Evolutionary conservation across 495 filamentous ascomycete genomes (phyloP).

Genomic region (Xylaria cubensis): DNA sequence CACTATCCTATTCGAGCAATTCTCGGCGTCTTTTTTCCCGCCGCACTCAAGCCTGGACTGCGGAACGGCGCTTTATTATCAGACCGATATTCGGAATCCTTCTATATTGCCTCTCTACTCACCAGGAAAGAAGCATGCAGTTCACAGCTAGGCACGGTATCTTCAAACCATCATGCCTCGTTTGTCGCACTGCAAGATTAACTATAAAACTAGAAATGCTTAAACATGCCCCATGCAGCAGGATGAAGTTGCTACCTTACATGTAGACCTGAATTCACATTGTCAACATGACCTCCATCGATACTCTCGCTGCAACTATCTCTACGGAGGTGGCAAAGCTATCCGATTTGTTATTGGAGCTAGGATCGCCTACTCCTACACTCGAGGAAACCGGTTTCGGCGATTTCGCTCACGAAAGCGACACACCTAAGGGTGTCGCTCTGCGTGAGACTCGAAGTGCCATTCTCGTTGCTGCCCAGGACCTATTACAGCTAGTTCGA

Average conservation of each 20-base stretch:
- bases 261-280: not conserved
- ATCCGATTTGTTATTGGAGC: constrained; percentile 23
- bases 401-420: constrained; percentile 26
- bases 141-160: not conserved
- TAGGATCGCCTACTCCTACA: constrained; percentile 28
- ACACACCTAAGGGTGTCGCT: constrained; percentile 23
- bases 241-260: not conserved
- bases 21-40: not conserved
- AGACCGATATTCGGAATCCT: not conserved
- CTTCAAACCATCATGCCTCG: not conserved
- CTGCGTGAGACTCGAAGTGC: constrained; percentile 27
- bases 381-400: constrained; percentile 27
- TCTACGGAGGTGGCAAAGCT: not conserved
- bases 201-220: not conserved
- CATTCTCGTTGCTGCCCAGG: constrained; percentile 29
- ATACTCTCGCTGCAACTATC: not conserved
- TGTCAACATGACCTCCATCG: not conserved
- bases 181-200: not conserved
- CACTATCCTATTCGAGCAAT: not conserved
- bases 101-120: not conserved
- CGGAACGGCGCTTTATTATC: not conserved
- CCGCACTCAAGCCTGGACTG: not conserved
- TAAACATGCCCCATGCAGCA: not conserved
- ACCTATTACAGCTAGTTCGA: constrained; percentile 29
- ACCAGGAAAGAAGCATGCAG: not conserved